phyloP scores from a whole-genome alignment of 2,329 filamentous ascomycete genomes.

The Exophiala aquamarina region DNA sequence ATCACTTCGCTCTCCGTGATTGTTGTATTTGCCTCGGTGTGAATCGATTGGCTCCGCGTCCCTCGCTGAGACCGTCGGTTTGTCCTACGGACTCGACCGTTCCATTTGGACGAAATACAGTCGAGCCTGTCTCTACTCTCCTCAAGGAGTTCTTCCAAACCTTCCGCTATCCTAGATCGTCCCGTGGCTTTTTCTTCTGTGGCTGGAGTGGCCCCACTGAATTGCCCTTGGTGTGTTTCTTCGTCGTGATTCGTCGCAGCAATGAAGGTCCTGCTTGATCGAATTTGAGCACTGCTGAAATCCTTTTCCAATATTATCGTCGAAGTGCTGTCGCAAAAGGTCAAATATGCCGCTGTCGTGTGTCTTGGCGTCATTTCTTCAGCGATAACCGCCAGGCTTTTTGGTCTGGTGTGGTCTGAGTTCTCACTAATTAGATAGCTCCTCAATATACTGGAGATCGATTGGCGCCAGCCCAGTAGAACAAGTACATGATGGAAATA shows the following conservation, averaged over 20 bases:
- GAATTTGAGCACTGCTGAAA: conserved; percentile 44
- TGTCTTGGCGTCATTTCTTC: conserved; percentile 34
- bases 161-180: conserved; percentile 11
- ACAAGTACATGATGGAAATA: conserved; percentile 53
- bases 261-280: conserved; percentile 52
- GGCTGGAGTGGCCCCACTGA: conserved; percentile 21
- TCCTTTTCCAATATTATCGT: conserved; percentile 59
- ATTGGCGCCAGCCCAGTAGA: conserved; percentile 53
- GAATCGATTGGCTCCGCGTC: conserved; percentile 4
- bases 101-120: conserved; percentile 22
- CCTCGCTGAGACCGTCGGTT: conserved; percentile 6
- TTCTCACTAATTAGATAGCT: conserved; percentile 11
- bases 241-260: conserved; percentile 59
- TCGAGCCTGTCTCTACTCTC: conserved; percentile 21
- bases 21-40: conserved; percentile 29
- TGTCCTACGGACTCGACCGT: conserved; percentile 10
- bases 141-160: conserved; percentile 25
- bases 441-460: conserved; percentile 54
- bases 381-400: conserved; percentile 20
- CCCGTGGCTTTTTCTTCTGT: conserved; percentile 3
- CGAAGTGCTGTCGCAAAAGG: conserved; percentile 51
- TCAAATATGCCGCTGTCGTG: conserved; percentile 58
- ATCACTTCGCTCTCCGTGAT: conserved; percentile 39
- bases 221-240: conserved; percentile 26
- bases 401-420: conserved; percentile 8